Evolutionary conservation across 2,329 filamentous ascomycete species (phyloP).

Genomic region (Knoxdaviesia proteae): DNA sequence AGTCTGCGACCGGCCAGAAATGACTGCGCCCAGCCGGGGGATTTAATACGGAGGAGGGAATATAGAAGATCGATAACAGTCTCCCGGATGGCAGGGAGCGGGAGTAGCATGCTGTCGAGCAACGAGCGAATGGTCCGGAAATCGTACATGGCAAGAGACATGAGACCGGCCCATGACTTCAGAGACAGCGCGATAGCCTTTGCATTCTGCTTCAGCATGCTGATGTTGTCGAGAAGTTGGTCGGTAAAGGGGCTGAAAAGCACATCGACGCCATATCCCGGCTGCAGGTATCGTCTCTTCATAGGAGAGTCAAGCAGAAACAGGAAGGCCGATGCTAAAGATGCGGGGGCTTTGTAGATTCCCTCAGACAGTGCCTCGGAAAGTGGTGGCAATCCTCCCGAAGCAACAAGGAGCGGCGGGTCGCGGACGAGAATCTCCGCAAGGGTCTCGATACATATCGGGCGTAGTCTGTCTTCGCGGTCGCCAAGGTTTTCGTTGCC

Average conservation of each 20-base stretch:
- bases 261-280: slow-evolving; percentile 74
- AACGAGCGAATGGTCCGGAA: slow-evolving; percentile 71
- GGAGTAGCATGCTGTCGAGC: slow-evolving; percentile 38
- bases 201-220: slow-evolving; percentile 60
- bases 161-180: slow-evolving; percentile 82
- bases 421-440: slow-evolving; percentile 81
- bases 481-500: slow-evolving; percentile 49
- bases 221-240: slow-evolving; percentile 39
- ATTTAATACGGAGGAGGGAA: slow-evolving; percentile 64
- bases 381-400: slow-evolving; percentile 69
- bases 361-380: slow-evolving; percentile 85
- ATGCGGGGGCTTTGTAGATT: slow-evolving; percentile 80
- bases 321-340: slow-evolving; percentile 67
- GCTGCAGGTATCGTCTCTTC: slow-evolving; percentile 61
- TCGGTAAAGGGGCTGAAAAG: slow-evolving; percentile 89
- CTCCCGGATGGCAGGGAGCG: slow-evolving; percentile 38
- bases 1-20: slow-evolving; percentile 81
- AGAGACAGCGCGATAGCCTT: slow-evolving; percentile 82
- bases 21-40: slow-evolving; percentile 83
- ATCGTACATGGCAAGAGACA: slow-evolving; percentile 73
- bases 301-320: slow-evolving; percentile 74
- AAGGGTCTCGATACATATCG: slow-evolving; percentile 82
- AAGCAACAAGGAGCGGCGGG: slow-evolving; percentile 58
- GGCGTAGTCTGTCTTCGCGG: slow-evolving; percentile 62
- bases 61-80: slow-evolving; percentile 79